These are phyloP conservation scores for Kuraishia molischiana DNA, from an alignment of 805 yeast genomes.

Conservation along the genomic window DNA sequence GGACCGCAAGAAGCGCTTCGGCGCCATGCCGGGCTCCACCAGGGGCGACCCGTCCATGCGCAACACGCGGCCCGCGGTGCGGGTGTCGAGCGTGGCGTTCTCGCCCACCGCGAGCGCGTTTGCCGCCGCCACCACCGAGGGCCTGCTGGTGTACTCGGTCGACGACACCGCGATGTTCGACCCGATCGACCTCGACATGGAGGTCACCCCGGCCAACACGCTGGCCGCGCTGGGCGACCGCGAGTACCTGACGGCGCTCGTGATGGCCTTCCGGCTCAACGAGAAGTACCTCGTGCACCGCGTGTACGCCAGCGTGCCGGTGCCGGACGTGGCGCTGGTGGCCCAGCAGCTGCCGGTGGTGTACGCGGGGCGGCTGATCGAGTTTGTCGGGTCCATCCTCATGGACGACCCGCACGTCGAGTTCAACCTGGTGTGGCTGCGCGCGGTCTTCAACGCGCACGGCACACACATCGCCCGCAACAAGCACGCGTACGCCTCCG, in stretches of 20 bases:
- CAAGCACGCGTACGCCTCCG: constrained; percentile 51
- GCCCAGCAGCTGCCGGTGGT: constrained; percentile 65
- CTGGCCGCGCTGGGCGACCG: constrained; percentile 46
- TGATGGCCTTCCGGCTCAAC: constrained; percentile 90
- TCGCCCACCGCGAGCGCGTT: constrained; percentile 88
- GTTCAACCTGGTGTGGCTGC: constrained; percentile 76
- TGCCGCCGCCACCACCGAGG: constrained; percentile 95
- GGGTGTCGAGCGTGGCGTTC: constrained; percentile 69
- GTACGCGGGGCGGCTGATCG: constrained; percentile 58
- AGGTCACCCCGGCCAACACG: constrained; percentile 77
- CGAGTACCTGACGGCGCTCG: constrained; percentile 66
- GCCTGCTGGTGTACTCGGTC: constrained; percentile 71
- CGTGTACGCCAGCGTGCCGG: constrained; percentile 66
- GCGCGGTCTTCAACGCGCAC: constrained; percentile 55
- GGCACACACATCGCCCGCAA: constrained; percentile 64
- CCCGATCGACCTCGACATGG: constrained; percentile 91
- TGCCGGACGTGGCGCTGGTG: constrained; percentile 59
- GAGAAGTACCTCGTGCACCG: constrained; percentile 64
- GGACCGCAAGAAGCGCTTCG: constrained; percentile 55
- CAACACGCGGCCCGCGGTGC: constrained; percentile 68
- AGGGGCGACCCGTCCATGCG: constrained; percentile 72
- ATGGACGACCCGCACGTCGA: constrained; percentile 77
- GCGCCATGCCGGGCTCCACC: constrained; percentile 75
- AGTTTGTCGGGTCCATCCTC: constrained; percentile 58
- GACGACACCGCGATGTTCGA: constrained; percentile 74